Base-by-base conservation (phyloP, 75 land plant genomes). In the Pinus albicaulis region DNA sequence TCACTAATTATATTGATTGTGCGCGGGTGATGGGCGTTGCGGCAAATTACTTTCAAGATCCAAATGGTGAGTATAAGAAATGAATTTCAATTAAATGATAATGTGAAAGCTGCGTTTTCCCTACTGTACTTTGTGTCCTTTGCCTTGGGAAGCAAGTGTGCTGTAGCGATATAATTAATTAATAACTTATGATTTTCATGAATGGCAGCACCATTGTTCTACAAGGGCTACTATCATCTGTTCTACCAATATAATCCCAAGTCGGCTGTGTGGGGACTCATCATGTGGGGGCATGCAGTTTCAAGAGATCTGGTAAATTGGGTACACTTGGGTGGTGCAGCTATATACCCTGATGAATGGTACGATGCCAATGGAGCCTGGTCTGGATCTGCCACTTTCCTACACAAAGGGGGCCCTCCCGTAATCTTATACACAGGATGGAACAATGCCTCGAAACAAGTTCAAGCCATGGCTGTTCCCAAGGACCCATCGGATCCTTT, bases 341-440 rank as follows among this genome's bases (percentile, higher is more conserved):
- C 88, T 41, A 60, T 86, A 53, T 34, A 55, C 55, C 77, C 75
- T 1, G 80, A 80, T 63, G 41, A 82, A 19, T 82, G 81, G 86
- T 85, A 82, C 22, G 86, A 86, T 78, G 59, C 85, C 52, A 83
- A 92, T 48, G 93, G 94, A 1, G 86, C 82, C 66, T 93, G 94
- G 96, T 85, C 90, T 38, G 89, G 91, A 61, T 92, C 91, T 66
- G 88, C 86, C 71, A 87, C 94, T 20, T 68, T 89, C 69, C 77
- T 92, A 12, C 85, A 76, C 53, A 66, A 76, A 20, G 76, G 70
- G 48, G 31, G 53, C 41, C 6, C 41, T 38, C 87, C 83, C 8
- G 86, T 84, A 56, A 76, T 93, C 72, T 86, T 92, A 26, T 78
- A 88, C 77, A 85, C 92, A 23, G 94, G 94, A 15, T 55, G 41